Base-by-base conservation (phyloP, 768 basidiomycete species). In the Lentinula edodes region DNA sequence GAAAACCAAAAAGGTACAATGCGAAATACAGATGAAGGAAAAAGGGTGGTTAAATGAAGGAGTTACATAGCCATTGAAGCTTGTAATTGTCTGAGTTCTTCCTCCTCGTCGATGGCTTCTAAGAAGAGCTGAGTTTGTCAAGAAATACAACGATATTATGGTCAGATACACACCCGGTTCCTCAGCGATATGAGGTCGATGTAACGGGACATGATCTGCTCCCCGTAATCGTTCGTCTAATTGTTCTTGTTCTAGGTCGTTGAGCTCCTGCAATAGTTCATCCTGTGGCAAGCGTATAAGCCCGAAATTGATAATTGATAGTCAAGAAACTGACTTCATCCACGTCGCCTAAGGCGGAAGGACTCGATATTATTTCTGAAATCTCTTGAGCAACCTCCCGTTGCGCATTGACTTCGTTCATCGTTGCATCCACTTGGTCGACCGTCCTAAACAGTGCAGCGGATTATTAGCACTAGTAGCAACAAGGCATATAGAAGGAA, bases 371-470 rank as follows among this genome's bases (percentile, higher is more conserved):
- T 57, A 89, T 84, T 12, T 92, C 90, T 58, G 90, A 89, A 64
- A 98, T 91, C 79, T 99, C 97, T 70, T 89, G 89, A 58, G 95
- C 93, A 64, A 96, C 79, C 57, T 93, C 92, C 71, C 92, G 87
- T 75, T 98, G 95, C 67, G 96, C 95, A 52, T 87, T 83, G 66
- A 98, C 90, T 56, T 81, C 78, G 62, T 86, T 80, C 91, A 99
- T 98, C 28, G 89, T 91, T 34, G 83, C 76, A 68, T 98, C 97
- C 61, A 98, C 95, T 73, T 91, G 91, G 66, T 89, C 87, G 66
- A 95, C 83, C 58, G 84, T 87, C 73, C 92, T 97, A 69, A 28
- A 28, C 34, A 63, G 48, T 15, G 32, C 16, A 20, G 18, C 28
- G 3, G 6, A 16, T 45, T 35, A 32, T 13, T 9, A 18, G 18